Conservation (phyloP, 163 green algal genomes). For the Scenedesmus sp. region DNA sequence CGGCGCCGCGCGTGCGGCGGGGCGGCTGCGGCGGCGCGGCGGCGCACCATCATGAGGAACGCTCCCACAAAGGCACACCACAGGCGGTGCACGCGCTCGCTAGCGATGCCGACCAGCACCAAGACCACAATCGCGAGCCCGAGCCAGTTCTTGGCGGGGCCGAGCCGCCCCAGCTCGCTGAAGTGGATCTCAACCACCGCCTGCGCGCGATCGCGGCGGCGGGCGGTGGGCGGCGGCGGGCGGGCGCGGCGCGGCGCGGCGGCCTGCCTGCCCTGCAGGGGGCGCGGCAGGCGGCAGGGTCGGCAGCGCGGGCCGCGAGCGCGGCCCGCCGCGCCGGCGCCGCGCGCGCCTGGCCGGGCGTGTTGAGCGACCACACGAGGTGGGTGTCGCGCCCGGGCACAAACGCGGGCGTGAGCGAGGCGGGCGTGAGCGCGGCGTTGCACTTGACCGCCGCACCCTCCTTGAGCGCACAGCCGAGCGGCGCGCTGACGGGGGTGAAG, state of each 20-base stretch:
- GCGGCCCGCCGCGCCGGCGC: too few relatives aligned
- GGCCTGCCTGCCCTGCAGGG: too few relatives aligned
- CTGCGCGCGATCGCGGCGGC: too few relatives aligned
- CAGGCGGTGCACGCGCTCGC: slow-evolving; percentile 14
- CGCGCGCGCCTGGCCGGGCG: slow-evolving; percentile 11
- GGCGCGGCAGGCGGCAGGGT: background rate
- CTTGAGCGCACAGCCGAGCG: slow-evolving; percentile 7
- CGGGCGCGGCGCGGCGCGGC: too few relatives aligned
- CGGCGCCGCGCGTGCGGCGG: too few relatives aligned
- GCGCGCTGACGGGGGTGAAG: slow-evolving; percentile 6
- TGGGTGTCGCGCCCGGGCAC: background rate
- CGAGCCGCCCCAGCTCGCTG: slow-evolving; percentile 53
- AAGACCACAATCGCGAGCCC: slow-evolving; percentile 50
- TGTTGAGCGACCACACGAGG: slow-evolving; percentile 23
- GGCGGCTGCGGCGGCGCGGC: too few relatives aligned
- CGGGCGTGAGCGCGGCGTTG: background rate
- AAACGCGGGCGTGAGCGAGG: background rate
- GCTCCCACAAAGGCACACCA: slow-evolving; percentile 48
- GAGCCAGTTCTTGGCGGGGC: slow-evolving; percentile 58
- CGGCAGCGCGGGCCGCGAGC: background rate
- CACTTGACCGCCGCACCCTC: slow-evolving; percentile 21
- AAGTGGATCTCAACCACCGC: slow-evolving; percentile 36
- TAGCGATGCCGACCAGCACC: slow-evolving; percentile 52
- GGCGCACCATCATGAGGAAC: slow-evolving; percentile 51
- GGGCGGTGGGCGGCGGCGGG: too few relatives aligned